Evolutionary conservation across 2,329 filamentous ascomycete genomes (phyloP).

Genomic region (Cladosporium austrohemisphaericum): DNA sequence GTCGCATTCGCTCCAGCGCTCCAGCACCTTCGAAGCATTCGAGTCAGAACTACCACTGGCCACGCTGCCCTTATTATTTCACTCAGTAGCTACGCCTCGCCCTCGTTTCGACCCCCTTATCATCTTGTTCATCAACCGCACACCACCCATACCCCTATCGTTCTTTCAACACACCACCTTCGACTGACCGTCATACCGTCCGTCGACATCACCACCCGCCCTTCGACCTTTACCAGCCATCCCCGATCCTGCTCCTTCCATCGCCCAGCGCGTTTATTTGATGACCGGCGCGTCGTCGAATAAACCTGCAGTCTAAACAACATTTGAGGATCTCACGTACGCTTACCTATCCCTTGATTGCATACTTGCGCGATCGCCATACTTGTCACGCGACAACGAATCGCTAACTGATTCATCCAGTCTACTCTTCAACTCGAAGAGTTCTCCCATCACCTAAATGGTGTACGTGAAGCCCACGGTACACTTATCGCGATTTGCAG

Average conservation of each 20-base stretch:
- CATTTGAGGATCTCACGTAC: conserved; percentile 10
- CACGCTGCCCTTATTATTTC: too few species aligned
- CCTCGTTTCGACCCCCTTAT: conserved; percentile 5
- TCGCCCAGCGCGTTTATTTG: conserved; percentile 92
- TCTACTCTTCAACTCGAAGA: conserved; percentile 57
- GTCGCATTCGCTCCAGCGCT: conserved; percentile 11
- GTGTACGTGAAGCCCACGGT: conserved; percentile 64
- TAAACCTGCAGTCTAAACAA: conserved; percentile 80
- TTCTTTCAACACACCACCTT: neutral
- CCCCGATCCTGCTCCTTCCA: conserved; percentile 16
- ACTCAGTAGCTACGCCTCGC: neutral
- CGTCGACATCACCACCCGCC: neutral
- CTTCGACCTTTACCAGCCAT: neutral
- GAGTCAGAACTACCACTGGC: conserved; percentile 6
- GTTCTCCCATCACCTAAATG: conserved; percentile 79
- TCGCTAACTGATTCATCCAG: conserved; percentile 30
- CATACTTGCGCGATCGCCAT: conserved; percentile 3
- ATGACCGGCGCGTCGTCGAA: conserved; percentile 83
- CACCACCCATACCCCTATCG: conserved; percentile 15
- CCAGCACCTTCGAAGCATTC: conserved; percentile 3
- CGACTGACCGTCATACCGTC: too few species aligned
- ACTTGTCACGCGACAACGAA: conserved; percentile 16
- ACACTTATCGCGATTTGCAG: conserved; percentile 87
- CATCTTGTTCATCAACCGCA: conserved; percentile 15
- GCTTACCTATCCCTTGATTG: neutral